phyloP scores from a whole-genome alignment of 495 filamentous ascomycete genomes.

The Astrothelium macrocarpum region DNA sequence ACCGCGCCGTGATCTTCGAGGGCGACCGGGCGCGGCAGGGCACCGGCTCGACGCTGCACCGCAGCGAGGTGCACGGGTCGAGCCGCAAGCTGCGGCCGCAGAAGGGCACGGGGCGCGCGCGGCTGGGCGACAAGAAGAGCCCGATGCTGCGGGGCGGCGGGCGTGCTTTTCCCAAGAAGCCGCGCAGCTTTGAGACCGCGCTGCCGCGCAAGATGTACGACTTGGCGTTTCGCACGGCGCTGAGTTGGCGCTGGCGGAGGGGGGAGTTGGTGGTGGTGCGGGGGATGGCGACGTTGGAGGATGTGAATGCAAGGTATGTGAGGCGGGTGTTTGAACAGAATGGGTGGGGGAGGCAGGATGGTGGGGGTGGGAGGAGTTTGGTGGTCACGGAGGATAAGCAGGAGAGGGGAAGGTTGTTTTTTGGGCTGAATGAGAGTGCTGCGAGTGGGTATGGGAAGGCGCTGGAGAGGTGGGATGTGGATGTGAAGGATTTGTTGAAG shows the following conservation, averaged over 20 bases:
- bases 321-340: conserved; percentile 57
- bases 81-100: conserved; percentile 67
- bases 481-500: conserved; percentile 89
- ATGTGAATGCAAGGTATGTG: conserved; percentile 48
- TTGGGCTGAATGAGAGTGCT: conserved; percentile 41
- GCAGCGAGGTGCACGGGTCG: conserved; percentile 74
- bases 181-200: conserved; percentile 75
- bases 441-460: conserved; percentile 57
- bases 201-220: conserved; percentile 90
- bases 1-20: conserved; percentile 87
- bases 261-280: conserved; percentile 81
- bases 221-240: conserved; percentile 86
- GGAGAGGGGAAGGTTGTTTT: conserved; percentile 44
- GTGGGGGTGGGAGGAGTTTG: conserved; percentile 49
- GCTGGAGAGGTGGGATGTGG: conserved; percentile 62
- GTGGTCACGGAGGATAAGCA: conserved; percentile 55
- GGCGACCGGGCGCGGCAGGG: conserved; percentile 82
- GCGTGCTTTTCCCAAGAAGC: conserved; percentile 75
- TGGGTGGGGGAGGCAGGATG: conserved; percentile 58
- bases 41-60: conserved; percentile 75
- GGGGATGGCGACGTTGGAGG: conserved; percentile 53
- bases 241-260: conserved; percentile 79
- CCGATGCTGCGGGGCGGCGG: conserved; percentile 81
- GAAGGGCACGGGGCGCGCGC: conserved; percentile 74
- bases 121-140: conserved; percentile 69